Evolutionary conservation across 176 grass and related monocot species (phyloP).

Genomic region (bread wheat (Triticum aestivum)): IWGSC_CS_RefSeq_v2.1 NC_057813.1:95161829-95162328

Average conservation of each 20-base stretch:
- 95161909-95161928: no score
- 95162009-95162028: not conserved
- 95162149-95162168: slow-evolving; percentile 86
- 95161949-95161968: no score
- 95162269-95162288: slow-evolving; percentile 74
- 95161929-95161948: no score
- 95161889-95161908: no score
- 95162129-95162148: slow-evolving; percentile 60
- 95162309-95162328: slow-evolving; percentile 91
- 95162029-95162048: not conserved
- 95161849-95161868: no score
- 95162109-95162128: not conserved
- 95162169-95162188: slow-evolving; percentile 86
- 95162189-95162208: slow-evolving; percentile 97
- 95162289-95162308: slow-evolving; percentile 88
- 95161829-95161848: no score
- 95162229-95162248: slow-evolving; percentile 96
- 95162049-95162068: not conserved
- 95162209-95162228: slow-evolving; percentile 87
- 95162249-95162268: slow-evolving; percentile 81
- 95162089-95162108: not conserved
- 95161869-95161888: no score
- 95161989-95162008: no score
- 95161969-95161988: no score
- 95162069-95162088: not conserved